phyloP scores from a whole-genome alignment of 1,139 yeast species.

The Yamadazyma dendronema region DNA sequence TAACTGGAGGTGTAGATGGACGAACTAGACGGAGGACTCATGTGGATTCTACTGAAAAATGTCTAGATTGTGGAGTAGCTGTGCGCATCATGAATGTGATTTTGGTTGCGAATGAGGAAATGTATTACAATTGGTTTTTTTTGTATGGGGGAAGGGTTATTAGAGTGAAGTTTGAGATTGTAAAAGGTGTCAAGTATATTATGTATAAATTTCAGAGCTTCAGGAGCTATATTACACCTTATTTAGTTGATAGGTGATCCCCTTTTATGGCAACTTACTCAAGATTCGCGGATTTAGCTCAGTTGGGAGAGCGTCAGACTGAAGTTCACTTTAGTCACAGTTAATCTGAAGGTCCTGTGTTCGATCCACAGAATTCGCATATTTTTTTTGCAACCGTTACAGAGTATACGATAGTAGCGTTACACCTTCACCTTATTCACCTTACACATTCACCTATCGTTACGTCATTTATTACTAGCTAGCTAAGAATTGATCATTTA shows the following conservation, averaged over 20 bases:
- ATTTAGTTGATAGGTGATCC: too few species aligned
- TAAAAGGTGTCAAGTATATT: too few species aligned
- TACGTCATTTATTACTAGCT: background rate
- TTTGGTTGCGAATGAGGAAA: too few species aligned
- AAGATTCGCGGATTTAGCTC: slow-evolving; percentile 38
- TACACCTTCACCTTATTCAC: background rate
- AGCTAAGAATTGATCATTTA: slow-evolving; percentile 31
- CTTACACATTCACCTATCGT: background rate
- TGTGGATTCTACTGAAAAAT: slow-evolving; percentile 4
- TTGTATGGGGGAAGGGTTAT: too few species aligned
- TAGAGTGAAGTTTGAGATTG: too few species aligned
- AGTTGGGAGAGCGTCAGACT: slow-evolving; percentile 60
- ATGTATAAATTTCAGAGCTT: too few species aligned
- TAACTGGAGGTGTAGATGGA: slow-evolving; percentile 3
- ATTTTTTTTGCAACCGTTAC: slow-evolving; percentile 5
- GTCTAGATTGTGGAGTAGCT: slow-evolving; percentile 4
- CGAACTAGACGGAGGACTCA: too few species aligned
- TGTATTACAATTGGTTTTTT: too few species aligned
- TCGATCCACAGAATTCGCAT: slow-evolving; percentile 55
- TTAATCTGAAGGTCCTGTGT: slow-evolving; percentile 56
- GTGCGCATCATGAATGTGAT: slow-evolving; percentile 1
- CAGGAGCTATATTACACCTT: too few species aligned
- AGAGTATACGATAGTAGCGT: background rate
- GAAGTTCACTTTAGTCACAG: slow-evolving; percentile 39
- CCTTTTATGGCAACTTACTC: too few species aligned